Evolutionary conservation across 1,139 yeast genomes (phyloP).

Genomic region (Yueomyces sp.): DNA sequence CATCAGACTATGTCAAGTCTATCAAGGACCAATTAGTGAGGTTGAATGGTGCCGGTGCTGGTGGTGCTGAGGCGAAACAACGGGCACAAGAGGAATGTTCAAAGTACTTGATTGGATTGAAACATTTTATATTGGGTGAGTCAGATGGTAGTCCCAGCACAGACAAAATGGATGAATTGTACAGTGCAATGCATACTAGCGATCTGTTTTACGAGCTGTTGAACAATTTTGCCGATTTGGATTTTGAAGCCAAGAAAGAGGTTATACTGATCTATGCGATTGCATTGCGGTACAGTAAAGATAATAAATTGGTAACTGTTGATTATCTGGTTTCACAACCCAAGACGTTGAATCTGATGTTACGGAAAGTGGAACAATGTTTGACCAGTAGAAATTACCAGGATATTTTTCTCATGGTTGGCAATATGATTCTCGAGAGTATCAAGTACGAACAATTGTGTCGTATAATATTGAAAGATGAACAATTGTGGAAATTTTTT

Average conservation of each 20-base stretch:
- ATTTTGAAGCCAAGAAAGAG: constrained; percentile 83
- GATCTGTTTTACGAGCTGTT: constrained; percentile 57
- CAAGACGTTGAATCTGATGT: constrained; percentile 45
- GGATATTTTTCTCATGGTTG: constrained; percentile 64
- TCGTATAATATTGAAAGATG: constrained; percentile 41
- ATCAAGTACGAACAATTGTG: constrained; percentile 67
- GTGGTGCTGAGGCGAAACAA: constrained; percentile 34
- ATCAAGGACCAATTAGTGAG: constrained; percentile 63
- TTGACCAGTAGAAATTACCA: constrained; percentile 10
- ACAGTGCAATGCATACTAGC: constrained; percentile 29
- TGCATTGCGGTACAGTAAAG: constrained; percentile 67
- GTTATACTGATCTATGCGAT: constrained; percentile 64
- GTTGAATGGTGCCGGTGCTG: constrained; percentile 1
- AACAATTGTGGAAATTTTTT: constrained; percentile 71
- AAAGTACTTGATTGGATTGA: constrained; percentile 54
- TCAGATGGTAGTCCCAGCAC: constrained; percentile 56
- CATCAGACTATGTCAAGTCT: constrained; percentile 67
- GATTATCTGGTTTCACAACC: constrained; percentile 67
- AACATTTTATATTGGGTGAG: constrained; percentile 61
- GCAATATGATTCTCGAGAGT: constrained; percentile 76
- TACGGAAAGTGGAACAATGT: constrained; percentile 52
- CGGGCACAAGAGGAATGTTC: constrained; percentile 69
- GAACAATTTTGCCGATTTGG: constrained; percentile 47
- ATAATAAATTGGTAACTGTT: constrained; percentile 71
- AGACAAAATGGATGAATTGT: constrained; percentile 55